A percentile compares a stretch with the other conserved stretches of the same genome.
Evolutionary conservation across 1,284 basidiomycete genomes (phyloP).

Genomic region (Apiotrichum gracile): DNA sequence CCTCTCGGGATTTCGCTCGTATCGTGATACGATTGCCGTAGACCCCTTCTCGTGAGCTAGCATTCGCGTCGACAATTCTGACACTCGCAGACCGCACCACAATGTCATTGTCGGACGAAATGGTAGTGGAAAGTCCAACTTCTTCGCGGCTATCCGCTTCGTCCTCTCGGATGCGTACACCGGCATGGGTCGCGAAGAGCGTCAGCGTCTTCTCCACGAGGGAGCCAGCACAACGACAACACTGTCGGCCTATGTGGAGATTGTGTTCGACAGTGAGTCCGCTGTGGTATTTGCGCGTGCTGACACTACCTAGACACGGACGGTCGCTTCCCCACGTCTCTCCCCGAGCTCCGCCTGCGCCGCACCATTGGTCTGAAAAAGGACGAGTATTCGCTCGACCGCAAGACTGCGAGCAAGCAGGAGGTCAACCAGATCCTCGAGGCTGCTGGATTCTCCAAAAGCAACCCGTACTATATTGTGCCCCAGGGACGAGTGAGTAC

Average conservation of each 20-base stretch:
- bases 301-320: conserved; percentile 50
- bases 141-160: conserved; percentile 94
- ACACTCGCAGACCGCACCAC: conserved; percentile 48
- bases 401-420: conserved; percentile 84
- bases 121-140: conserved; percentile 94
- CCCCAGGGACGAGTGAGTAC: conserved; percentile 83
- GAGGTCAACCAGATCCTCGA: conserved; percentile 96
- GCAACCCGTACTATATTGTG: conserved; percentile 98
- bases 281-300: not conserved
- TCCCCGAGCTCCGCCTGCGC: conserved; percentile 75
- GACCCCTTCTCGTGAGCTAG: too few species aligned
- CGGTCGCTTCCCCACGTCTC: conserved; percentile 82
- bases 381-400: conserved; percentile 96
- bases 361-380: conserved; percentile 97
- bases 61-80: too few species aligned
- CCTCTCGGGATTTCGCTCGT: too few species aligned
- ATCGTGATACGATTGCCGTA: too few species aligned
- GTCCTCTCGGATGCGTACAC: conserved; percentile 97
- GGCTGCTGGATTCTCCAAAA: conserved; percentile 92
- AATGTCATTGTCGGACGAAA: conserved; percentile 94
- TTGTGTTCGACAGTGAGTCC: conserved; percentile 69
- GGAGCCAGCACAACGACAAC: conserved; percentile 83
- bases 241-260: conserved; percentile 83
- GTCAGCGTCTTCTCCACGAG: conserved; percentile 86
- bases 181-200: conserved; percentile 87